Evolutionary conservation across 495 filamentous ascomycete species (phyloP).

Genomic region (Evernia prunastri): DNA sequence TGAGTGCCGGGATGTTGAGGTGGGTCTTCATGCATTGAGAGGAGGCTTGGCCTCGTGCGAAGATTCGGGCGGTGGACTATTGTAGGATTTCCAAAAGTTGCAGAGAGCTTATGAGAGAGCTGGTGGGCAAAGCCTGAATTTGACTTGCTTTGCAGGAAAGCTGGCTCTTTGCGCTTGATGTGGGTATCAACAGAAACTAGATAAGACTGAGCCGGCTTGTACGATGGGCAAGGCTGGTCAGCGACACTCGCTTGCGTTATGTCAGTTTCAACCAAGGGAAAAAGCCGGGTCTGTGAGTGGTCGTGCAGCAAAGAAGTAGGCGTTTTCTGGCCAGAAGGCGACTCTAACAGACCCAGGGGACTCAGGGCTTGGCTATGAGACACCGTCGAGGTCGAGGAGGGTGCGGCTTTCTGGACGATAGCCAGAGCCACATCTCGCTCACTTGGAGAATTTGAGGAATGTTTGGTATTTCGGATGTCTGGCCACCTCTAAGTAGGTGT

Average conservation of each 20-base stretch:
- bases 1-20: constrained; percentile 8
- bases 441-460: constrained; percentile 8
- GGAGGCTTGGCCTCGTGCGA: constrained; percentile 39
- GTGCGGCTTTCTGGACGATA: constrained; percentile 19
- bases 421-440: constrained; percentile 21
- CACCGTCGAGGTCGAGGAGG: constrained; percentile 7
- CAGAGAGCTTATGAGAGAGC: constrained; percentile 45
- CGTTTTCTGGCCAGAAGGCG: constrained; percentile 6
- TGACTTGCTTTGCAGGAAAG: constrained; percentile 18
- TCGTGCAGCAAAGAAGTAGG: background rate
- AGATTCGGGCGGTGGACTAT: constrained; percentile 47
- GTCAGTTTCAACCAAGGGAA: constrained; percentile 8
- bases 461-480: constrained; percentile 10
- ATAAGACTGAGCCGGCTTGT: background rate
- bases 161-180: constrained; percentile 1
- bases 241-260: background rate
- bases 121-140: constrained; percentile 36
- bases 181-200: background rate
- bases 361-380: constrained; percentile 14
- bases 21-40: constrained; percentile 27
- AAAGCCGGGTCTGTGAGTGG: background rate
- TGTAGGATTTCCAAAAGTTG: constrained; percentile 46
- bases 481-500: constrained; percentile 1
- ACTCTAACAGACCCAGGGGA: constrained; percentile 22
- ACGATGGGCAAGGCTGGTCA: background rate